Base-by-base conservation (phyloP, 495 filamentous ascomycete species). In the Penicillium bialowiezense region DNA sequence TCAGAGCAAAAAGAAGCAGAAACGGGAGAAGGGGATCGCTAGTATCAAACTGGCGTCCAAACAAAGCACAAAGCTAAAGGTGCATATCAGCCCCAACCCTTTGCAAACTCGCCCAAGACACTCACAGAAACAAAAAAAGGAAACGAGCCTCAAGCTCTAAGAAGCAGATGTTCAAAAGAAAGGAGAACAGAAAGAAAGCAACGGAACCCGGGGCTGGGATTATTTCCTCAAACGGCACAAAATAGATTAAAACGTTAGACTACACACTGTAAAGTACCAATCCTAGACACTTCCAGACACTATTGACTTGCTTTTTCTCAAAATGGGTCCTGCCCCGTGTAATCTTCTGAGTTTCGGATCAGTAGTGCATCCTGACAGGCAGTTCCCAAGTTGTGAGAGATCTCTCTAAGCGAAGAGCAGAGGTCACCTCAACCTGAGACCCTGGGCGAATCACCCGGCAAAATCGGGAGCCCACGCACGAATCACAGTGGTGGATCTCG, bases 1-100 rank as follows among this genome's bases (percentile, higher is more conserved):
- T 39, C 14, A 45, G 43, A 14, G 15, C 29, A 32, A 32, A 31
- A 29, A 19, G 5, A 12, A 24, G 8, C n/a, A 6, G 48, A 39
- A 60, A 63, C 39, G 50, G 61, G 41, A 54, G 50, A 46, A 50
- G 32, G 15, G 41, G 37, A 56, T 37, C 43, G 50, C 52, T 46
- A 50, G 54, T 65, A 56, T 65, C 62, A 63, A 65, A 65, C 62
- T 47, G 41, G 59, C 47, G 53, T 54, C 49, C 46, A 53, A 60
- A 51, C 46, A 53, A 57, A 52, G 20, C 31, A 51, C 46, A 53
- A 57, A 52, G 20, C 31, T 23, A 37, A 18, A 44, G 8, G 1
- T 17, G 23, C 20, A 18, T 5, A 32, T 35, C 12, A 31, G 35
- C 31, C 24, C 20, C 32, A 43, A 23, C 31, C 33, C 44, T 41